Evolutionary conservation across 805 yeast species (phyloP), one percentile per base, ranked within the genome.

Genomic region (Kodamaea kakaduensis): DNA sequence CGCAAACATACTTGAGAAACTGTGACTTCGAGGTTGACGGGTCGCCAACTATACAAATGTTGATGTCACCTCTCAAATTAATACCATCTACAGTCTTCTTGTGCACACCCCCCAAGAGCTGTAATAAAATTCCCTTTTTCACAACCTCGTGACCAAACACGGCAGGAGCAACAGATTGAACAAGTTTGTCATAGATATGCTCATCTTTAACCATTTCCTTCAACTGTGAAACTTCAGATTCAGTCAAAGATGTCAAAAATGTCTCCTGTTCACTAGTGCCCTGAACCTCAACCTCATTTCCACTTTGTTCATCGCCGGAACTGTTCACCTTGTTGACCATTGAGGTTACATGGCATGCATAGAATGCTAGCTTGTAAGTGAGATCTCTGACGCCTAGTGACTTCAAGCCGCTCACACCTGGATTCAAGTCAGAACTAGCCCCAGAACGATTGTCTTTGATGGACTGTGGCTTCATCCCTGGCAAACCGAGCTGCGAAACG

Each of bases 1-100:
- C 77, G 48, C 88, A 82, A 9, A 93, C 95, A 58, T 93, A 93
- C 60, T 93, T 93, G 56, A 90, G 69, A 55, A 90, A 90, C 59
- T 90, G 98, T 1, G 97, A 89, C 59, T 90, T 90, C 21, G 97
- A 86, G 8, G 97, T 90, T 2, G 97, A 88, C 3, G 98, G 98
- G 58, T 90, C 98, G 32, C 98, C 98, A 34, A 90, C 97, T 45
- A 90, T 74, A 69, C 98, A 90, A 28, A 90, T 82, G 56, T 90
- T 90, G 53, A 90, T 90, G 57, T 90, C 98, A 48, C 98, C 98
- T 71, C 98, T 80, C 44, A 90, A 71, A 49, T 88, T 82, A 48
- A 90, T 90, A 17, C 97, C 97, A 58, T 90, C 98, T 10, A 86
- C 77, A 0, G 98, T 90, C 38, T 76, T 71, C 58, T 90, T 90